Percentiles rank a stretch among this genome's conserved stretches.
These are phyloP conservation scores for Posidonia australis DNA, from an alignment of 106 monocot species.

Conservation along the genomic window DNA sequence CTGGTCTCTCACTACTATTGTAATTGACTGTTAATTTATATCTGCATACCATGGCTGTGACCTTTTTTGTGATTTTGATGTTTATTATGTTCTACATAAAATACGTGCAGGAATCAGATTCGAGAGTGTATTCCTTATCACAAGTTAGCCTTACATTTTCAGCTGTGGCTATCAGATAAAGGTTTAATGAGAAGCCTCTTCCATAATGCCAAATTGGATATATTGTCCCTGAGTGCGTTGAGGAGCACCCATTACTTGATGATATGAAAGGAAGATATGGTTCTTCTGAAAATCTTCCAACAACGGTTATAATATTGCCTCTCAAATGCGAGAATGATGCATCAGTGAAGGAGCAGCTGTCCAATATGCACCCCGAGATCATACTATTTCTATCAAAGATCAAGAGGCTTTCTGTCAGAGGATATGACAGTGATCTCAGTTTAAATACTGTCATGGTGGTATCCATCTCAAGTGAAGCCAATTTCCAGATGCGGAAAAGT, in stretches of 20 bases:
- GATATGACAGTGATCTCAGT: slow-evolving; percentile 16
- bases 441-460: slow-evolving; percentile 20
- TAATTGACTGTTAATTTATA: no score
- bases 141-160: slow-evolving; percentile 48
- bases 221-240: slow-evolving; percentile 60
- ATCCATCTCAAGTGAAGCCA: slow-evolving; percentile 35
- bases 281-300: slow-evolving; percentile 19
- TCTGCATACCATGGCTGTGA: no score
- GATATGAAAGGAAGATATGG: slow-evolving; percentile 32
- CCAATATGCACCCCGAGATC: slow-evolving; percentile 38
- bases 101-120: slow-evolving; percentile 63
- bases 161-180: slow-evolving; percentile 57
- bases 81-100: no score
- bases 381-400: slow-evolving; percentile 50
- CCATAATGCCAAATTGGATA: slow-evolving; percentile 33
- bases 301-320: slow-evolving; percentile 42
- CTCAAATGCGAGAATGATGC: slow-evolving; percentile 29
- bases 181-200: slow-evolving; percentile 39
- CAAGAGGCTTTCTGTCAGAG: slow-evolving; percentile 27
- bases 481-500: slow-evolving; percentile 31
- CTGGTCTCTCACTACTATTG: no score
- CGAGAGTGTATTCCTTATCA: slow-evolving; percentile 49
- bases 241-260: slow-evolving; percentile 14
- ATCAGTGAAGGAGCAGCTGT: slow-evolving; percentile 37
- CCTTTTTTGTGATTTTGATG: no score